Conservation (phyloP, 768 basidiomycete species). For the Pholiota molesta region DNA sequence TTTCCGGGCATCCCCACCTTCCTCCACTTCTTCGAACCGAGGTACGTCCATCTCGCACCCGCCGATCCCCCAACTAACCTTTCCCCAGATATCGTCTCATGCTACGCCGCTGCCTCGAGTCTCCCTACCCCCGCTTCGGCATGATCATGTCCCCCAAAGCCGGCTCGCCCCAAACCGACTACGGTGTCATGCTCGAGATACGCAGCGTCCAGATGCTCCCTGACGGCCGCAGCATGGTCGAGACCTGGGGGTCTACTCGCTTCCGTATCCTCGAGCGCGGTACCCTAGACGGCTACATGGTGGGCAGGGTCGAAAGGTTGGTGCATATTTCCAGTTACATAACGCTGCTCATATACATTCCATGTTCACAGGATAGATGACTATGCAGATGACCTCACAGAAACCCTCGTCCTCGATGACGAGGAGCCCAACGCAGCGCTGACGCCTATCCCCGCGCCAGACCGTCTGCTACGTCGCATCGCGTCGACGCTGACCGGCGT, state of each 20-base stretch:
- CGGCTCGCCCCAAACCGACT: constrained; percentile 52
- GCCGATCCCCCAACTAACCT: constrained; percentile 4
- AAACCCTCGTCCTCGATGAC: constrained; percentile 22
- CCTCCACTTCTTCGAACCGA: constrained; percentile 93
- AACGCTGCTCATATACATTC: neutral
- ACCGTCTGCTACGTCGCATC: constrained; percentile 13
- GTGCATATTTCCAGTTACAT: constrained; percentile 14
- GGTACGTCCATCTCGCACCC: constrained; percentile 35
- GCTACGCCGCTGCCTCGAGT: constrained; percentile 93
- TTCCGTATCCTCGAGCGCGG: constrained; percentile 89
- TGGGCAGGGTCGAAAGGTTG: constrained; percentile 76
- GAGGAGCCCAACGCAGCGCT: constrained; percentile 9
- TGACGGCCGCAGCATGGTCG: constrained; percentile 89
- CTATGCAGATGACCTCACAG: constrained; percentile 39
- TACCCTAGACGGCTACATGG: constrained; percentile 86
- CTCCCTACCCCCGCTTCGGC: constrained; percentile 78
- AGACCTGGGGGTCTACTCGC: constrained; percentile 63
- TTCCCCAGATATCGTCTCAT: constrained; percentile 80
- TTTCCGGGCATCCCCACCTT: constrained; percentile 92
- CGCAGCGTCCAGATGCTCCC: constrained; percentile 81
- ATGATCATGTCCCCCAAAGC: constrained; percentile 80
- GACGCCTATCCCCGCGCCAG: constrained; percentile 13
- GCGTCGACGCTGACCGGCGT: constrained; percentile 18
- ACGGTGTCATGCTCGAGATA: constrained; percentile 94
- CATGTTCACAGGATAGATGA: constrained; percentile 34